Percentiles rank a stretch among this genome's conserved stretches.
Conservation (phyloP, 495 filamentous ascomycete species). For the Lasiosphaeriaceae sp. region DNA sequence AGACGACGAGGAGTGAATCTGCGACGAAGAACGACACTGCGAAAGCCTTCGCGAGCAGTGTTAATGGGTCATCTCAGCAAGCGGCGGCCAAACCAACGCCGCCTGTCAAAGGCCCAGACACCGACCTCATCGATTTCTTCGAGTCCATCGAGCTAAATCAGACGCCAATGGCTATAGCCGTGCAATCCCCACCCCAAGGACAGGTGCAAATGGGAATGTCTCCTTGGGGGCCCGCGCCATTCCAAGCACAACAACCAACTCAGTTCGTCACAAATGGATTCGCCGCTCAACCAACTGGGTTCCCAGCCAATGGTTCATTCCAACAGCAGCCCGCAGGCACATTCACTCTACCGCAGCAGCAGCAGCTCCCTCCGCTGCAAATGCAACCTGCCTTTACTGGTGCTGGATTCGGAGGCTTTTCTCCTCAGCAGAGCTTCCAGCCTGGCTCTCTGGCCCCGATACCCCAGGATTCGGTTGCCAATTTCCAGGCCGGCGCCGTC, state of each 20-base stretch:
- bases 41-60: constrained; percentile 34
- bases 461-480: constrained; percentile 60
- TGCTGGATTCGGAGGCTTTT: constrained; percentile 83
- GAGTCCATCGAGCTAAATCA: constrained; percentile 94
- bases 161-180: constrained; percentile 65
- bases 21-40: constrained; percentile 30
- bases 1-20: constrained; percentile 31
- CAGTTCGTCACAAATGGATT: constrained; percentile 52
- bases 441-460: constrained; percentile 53
- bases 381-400: constrained; percentile 59
- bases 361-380: constrained; percentile 45
- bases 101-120: constrained; percentile 58
- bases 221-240: constrained; percentile 27
- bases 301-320: constrained; percentile 46
- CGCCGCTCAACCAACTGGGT: constrained; percentile 42
- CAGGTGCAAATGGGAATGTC: constrained; percentile 31
- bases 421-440: constrained; percentile 58
- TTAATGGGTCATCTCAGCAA: constrained; percentile 22
- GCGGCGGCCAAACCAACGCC: constrained; percentile 19
- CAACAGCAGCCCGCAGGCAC: constrained; percentile 42
- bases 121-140: constrained; percentile 97
- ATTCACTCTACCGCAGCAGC: constrained; percentile 26
- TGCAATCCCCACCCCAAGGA: constrained; percentile 33
- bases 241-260: constrained; percentile 29
- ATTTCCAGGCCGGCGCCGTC: constrained; percentile 41